Percentiles rank a stretch among this genome's conserved stretches.
These are phyloP conservation scores for Neonectria hederae DNA, from an alignment of 2,329 filamentous ascomycete genomes.

Conservation along the genomic window DNA sequence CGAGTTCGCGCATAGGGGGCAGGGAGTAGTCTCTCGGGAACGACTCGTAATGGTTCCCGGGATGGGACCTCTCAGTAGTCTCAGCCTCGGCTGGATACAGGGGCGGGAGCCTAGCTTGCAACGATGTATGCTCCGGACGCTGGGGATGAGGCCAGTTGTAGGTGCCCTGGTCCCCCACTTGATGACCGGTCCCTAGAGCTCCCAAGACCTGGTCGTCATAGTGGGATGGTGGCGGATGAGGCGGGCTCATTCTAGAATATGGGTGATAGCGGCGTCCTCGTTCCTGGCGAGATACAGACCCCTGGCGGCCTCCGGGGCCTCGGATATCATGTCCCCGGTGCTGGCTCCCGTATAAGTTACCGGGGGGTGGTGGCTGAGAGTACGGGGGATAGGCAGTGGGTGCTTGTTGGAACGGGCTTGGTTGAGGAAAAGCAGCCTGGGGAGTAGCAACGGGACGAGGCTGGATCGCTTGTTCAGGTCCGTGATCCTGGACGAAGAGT, in stretches of 20 bases:
- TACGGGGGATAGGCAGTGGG: too few species aligned
- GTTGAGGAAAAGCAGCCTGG: not conserved
- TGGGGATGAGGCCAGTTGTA: not conserved
- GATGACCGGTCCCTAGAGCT: not conserved
- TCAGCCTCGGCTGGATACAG: not conserved
- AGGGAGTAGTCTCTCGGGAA: not conserved
- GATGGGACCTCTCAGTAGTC: not conserved
- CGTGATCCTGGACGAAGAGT: not conserved
- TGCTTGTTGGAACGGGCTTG: not conserved
- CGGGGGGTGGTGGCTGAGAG: not conserved
- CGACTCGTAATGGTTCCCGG: not conserved
- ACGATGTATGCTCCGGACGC: not conserved
- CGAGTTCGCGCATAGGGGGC: slow-evolving; percentile 1
- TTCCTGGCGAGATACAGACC: not conserved
- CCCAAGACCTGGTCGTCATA: not conserved
- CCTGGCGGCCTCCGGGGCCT: not conserved
- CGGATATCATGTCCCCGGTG: not conserved
- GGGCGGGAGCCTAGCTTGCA: not conserved
- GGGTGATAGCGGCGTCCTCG: slow-evolving; percentile 2
- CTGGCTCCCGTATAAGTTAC: not conserved
- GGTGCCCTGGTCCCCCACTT: not conserved
- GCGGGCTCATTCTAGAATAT: not conserved
- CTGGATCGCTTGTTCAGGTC: not conserved
- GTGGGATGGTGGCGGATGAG: not conserved
- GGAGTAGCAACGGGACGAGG: not conserved